A percentile compares a stretch with the other conserved stretches of the same genome.
phyloP scores from a whole-genome alignment of 495 filamentous ascomycete species.

The Sphaerosporella brunnea region DNA sequence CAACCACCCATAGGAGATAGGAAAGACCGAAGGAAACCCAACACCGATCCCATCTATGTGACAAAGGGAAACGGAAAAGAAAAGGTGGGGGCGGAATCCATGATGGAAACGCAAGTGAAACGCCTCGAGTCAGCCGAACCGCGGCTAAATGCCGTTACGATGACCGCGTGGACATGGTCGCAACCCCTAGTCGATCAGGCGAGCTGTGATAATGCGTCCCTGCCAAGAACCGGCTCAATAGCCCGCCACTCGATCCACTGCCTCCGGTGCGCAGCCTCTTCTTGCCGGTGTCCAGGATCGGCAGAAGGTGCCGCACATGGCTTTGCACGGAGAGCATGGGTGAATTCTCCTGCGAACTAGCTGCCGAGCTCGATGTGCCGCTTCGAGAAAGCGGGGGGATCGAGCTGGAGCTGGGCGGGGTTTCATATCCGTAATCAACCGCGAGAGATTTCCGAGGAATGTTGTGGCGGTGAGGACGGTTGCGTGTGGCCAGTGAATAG shows the following conservation, averaged over 20 bases:
- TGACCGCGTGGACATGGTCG: conserved; percentile 1
- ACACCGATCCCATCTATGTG: neutral
- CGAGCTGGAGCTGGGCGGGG: conserved; percentile 17
- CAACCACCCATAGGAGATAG: neutral
- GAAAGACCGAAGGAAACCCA: neutral
- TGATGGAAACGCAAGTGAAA: neutral
- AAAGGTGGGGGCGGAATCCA: neutral
- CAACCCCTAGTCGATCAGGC: neutral
- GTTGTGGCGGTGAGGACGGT: too few species aligned
- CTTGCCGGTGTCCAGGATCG: conserved; percentile 16
- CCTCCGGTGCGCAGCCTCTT: conserved; percentile 16
- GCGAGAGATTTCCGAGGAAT: too few species aligned
- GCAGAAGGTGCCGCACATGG: conserved; percentile 15
- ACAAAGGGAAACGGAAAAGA: neutral
- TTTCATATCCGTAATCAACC: too few species aligned
- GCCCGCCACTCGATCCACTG: conserved; percentile 12
- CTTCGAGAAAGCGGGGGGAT: conserved; percentile 20
- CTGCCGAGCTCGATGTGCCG: conserved; percentile 16
- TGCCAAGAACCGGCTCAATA: conserved; percentile 19
- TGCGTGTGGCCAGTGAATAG: too few species aligned
- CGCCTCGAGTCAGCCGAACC: neutral
- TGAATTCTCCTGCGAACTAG: conserved; percentile 21
- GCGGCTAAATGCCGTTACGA: neutral
- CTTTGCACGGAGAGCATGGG: conserved; percentile 14
- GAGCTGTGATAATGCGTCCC: conserved; percentile 4